Evolutionary conservation across 805 yeast species (phyloP).

Genomic region (Nakazawaea molendinolei): DNA sequence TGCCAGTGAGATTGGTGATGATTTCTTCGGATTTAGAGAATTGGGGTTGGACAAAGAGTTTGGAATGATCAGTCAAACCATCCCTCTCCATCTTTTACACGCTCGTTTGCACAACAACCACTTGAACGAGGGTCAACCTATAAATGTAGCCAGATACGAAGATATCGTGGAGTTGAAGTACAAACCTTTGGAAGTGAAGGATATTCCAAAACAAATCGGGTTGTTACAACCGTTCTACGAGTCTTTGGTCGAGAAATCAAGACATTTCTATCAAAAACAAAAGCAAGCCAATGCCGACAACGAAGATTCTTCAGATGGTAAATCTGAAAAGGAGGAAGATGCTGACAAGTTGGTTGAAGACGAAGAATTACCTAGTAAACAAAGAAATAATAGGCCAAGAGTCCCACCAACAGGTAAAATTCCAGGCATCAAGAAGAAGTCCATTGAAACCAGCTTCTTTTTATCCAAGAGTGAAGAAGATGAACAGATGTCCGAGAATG

Average conservation of each 20-base stretch:
- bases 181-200: slow-evolving; percentile 44
- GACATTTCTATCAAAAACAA: slow-evolving; percentile 33
- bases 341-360: slow-evolving; percentile 61
- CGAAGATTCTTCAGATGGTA: slow-evolving; percentile 22
- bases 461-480: no score
- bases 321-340: slow-evolving; percentile 22
- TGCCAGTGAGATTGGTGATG: slow-evolving; percentile 90
- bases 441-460: slow-evolving; percentile 47
- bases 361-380: slow-evolving; percentile 77
- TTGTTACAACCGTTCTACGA: slow-evolving; percentile 49
- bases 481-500: no score
- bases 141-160: slow-evolving; percentile 49
- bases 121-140: slow-evolving; percentile 35
- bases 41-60: slow-evolving; percentile 90
- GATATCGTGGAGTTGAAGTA: slow-evolving; percentile 56
- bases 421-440: slow-evolving; percentile 58
- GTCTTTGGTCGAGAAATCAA: slow-evolving; percentile 34
- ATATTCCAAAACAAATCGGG: slow-evolving; percentile 49
- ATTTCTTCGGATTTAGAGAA: slow-evolving; percentile 94
- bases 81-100: slow-evolving; percentile 85
- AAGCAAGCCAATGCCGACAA: no score
- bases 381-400: slow-evolving; percentile 66
- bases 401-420: slow-evolving; percentile 91
- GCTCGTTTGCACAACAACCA: slow-evolving; percentile 61
- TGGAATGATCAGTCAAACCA: slow-evolving; percentile 73